Base-by-base conservation (phyloP, 441 rosid species). In the Adansonia rubrostipa region DNA sequence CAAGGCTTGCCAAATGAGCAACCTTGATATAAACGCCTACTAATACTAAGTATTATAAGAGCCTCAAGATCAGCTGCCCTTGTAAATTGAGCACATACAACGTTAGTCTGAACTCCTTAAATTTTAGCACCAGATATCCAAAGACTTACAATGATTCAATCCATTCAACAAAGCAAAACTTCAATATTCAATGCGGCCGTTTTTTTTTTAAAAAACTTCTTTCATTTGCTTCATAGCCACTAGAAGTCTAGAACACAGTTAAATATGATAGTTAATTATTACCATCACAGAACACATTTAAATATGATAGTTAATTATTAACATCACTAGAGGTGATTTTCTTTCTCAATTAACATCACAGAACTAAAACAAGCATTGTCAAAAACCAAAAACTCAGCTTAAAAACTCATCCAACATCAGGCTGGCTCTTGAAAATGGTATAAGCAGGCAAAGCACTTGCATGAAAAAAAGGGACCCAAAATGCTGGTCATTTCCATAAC, bases 401-500 rank as follows among this genome's bases (percentile, higher is more conserved):
- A 1, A 10, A 61, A 58, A 88, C 97, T 94, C 85, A 94, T 98
- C 98, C 98, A 71, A 97, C 96, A 83, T 97, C 99, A 40, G 98
- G 99, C 79, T 90, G 94, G 88, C 93, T 90, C 92, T 91, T 91
- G 87, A 97, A 97, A 70, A 89, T 89, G 45, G 89, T 69, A 42
- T 87, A 86, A 88, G 93, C 99, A 7, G 92, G 98, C 86, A 92
- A 73, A 8, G 98, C 97, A 75, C 99, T 94, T 9, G 92, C 92
- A 82, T 93, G 98, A 76, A 97, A 92, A 92, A 82, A 94, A 97
- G n/a, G 99, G 98, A 3, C 98, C 99, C 75, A 97, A 86, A 85
- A 97, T 93, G 82, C 99, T 97, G 0, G 99, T 94, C 97, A 94
- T 86, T 87, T 97, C 99, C 45, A 92, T 93, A 58, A 88, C 98